These are phyloP conservation scores for Trichosporon sp. DNA, from an alignment of 1,284 basidiomycete genomes.

Conservation along the genomic window DNA sequence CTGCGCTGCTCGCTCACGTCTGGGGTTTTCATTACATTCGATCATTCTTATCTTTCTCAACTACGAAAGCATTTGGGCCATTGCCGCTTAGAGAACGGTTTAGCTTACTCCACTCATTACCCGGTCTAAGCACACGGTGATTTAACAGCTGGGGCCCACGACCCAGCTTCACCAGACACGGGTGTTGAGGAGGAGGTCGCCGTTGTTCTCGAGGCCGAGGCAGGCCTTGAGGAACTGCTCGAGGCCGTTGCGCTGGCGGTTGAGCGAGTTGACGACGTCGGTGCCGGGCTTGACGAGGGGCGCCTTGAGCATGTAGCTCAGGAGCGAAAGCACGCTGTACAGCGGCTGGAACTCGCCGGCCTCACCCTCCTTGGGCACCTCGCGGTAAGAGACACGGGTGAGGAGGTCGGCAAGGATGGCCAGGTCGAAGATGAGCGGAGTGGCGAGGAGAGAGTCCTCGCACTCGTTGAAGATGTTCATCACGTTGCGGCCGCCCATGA, in stretches of 20 bases:
- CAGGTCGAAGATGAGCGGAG: constrained; percentile 92
- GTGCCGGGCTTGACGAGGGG: constrained; percentile 94
- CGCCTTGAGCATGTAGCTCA: constrained; percentile 97
- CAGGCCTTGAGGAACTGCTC: constrained; percentile 75
- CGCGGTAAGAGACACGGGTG: constrained; percentile 87
- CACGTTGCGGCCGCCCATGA: constrained; percentile 62
- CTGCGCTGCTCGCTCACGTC: not conserved
- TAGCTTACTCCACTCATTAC: not conserved
- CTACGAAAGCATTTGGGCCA: not conserved
- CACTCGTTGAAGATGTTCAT: constrained; percentile 90
- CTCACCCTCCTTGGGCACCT: constrained; percentile 55
- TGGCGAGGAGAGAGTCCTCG: constrained; percentile 95
- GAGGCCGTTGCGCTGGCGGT: constrained; percentile 90
- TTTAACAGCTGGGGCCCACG: constrained; percentile 12
- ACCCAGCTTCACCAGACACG: constrained; percentile 71
- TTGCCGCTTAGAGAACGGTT: not conserved
- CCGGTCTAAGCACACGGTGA: constrained; percentile 20
- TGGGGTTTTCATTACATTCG: constrained; percentile 20
- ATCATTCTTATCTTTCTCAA: constrained; percentile 5
- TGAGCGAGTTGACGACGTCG: constrained; percentile 92
- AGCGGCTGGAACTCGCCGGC: constrained; percentile 71
- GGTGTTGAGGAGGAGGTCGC: constrained; percentile 81
- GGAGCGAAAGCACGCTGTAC: constrained; percentile 82
- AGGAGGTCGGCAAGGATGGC: constrained; percentile 92
- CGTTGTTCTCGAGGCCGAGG: constrained; percentile 78